Conservation (phyloP, 768 basidiomycete genomes). For the Cyclocybe aegerita region DNA sequence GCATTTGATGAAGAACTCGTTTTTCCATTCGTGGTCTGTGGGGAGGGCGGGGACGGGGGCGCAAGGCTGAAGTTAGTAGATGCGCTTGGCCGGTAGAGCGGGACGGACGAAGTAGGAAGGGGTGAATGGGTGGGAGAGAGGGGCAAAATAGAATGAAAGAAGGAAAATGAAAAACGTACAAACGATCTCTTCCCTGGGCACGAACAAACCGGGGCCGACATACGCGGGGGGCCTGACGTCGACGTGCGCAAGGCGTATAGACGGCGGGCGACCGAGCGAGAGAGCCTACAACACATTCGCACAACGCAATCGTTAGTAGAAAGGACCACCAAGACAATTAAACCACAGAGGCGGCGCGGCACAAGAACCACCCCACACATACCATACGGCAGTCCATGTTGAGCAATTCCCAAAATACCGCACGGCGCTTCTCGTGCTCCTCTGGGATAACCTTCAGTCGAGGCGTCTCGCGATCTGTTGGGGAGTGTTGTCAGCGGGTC, state of each 20-base stretch:
- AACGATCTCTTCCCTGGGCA: conserved; percentile 47
- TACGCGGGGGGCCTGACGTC: conserved; percentile 59
- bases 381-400: conserved; percentile 73
- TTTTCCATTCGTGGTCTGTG: conserved; percentile 72
- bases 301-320: too few species aligned
- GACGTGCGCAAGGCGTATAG: conserved; percentile 62
- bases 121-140: not conserved
- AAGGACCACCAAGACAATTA: too few species aligned
- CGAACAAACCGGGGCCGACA: conserved; percentile 43
- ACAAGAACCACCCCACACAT: not conserved
- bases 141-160: not conserved
- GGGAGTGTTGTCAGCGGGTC: conserved; percentile 11
- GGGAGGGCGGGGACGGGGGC: conserved; percentile 4
- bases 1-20: conserved; percentile 61
- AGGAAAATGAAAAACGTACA: conserved; percentile 38
- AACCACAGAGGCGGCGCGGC: too few species aligned
- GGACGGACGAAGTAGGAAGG: not conserved
- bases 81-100: too few species aligned
- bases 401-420: conserved; percentile 74
- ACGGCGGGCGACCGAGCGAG: conserved; percentile 71
- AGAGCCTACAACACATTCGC: conserved; percentile 44
- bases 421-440: conserved; percentile 66
- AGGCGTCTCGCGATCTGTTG: conserved; percentile 64
- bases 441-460: conserved; percentile 68
- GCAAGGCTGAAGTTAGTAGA: too few species aligned